Base-by-base conservation (phyloP, 1,284 basidiomycete genomes). In the Boletus albobrunnescens region DNA sequence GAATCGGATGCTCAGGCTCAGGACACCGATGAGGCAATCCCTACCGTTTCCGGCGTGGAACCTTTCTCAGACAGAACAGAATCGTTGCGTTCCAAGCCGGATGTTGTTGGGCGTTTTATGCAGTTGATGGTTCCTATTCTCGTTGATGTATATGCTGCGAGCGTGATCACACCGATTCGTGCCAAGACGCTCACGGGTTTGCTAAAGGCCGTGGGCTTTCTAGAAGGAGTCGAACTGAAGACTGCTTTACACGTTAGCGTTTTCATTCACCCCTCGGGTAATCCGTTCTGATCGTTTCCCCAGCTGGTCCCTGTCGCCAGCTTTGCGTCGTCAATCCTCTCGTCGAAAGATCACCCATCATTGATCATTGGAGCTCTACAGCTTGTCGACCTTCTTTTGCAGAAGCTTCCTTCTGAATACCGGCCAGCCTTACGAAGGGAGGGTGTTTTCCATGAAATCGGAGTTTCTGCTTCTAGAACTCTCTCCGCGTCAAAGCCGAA, bases 121-220 rank as follows among this genome's bases (percentile, higher is more conserved):
- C 81, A 81, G 33, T 73, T 94, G 16, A 82, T 93, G 58, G 82
- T 95, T 1, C 94, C 94, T 1, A 92, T 94, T 39, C 76, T 97
- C 42, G 85, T 96, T 47, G 94, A 97, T 59, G 94, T 97, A 8
- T 97, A 95, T 67, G 87, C 92, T 17, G 94, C 94, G 10, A 95
- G 91, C 59, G 92, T 97, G 27, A 84, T 85, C 45, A 81, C 84
- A 0, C 82, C 89, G 6, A 84, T 96, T 3, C 77, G 94, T 50
- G 81, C 87, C 41, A 94, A 94, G 72, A 89, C 91, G 0, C 73
- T 97, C 50, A 87, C 84, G 0, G 91, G 87, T 1, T 60, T 97
- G 42, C 68, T 94, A 53, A 95, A 96, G 65, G 91, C 94, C 3
- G 81, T 93, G 41, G 87, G 89, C 52, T 97, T 94, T 65, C 74